phyloP scores from a whole-genome alignment of 164 flowering plant species.

The Warburgia ugandensis region DNA sequence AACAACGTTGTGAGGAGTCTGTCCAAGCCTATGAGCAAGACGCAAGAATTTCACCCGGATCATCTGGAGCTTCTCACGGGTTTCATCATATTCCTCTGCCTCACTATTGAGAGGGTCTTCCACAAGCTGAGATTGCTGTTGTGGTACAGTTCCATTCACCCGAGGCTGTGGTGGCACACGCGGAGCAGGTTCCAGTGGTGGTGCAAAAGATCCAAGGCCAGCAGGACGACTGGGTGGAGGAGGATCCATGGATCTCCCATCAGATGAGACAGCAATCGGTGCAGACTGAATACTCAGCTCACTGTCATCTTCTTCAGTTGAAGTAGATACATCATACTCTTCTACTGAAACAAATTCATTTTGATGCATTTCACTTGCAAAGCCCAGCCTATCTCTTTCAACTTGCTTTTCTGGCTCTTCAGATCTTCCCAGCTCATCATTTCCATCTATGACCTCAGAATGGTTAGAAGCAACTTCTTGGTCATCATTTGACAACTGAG shows the following conservation, averaged over 20 bases:
- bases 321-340: no score
- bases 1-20: conserved; percentile 97
- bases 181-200: conserved; percentile 69
- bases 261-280: no score
- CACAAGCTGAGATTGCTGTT: conserved; percentile 39
- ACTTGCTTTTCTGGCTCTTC: no score
- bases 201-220: conserved; percentile 92
- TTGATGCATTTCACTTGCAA: no score
- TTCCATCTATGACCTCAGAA: no score
- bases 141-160: conserved; percentile 58
- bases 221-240: conserved; percentile 64
- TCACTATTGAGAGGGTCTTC: conserved; percentile 73
- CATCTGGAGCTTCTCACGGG: conserved; percentile 94
- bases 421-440: neutral
- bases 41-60: conserved; percentile 93
- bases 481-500: no score
- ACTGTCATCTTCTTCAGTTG: no score
- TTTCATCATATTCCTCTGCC: conserved; percentile 81
- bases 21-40: conserved; percentile 97
- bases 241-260: conserved; percentile 22
- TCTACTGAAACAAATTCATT: no score
- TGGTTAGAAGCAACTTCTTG: no score
- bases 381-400: no score
- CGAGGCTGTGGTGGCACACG: conserved; percentile 65
- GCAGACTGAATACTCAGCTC: no score